A percentile compares a stretch with the other conserved stretches of the same genome.
Evolutionary conservation across 139 green algal species (phyloP).

Genomic region (Zygnema cylindricum): DNA sequence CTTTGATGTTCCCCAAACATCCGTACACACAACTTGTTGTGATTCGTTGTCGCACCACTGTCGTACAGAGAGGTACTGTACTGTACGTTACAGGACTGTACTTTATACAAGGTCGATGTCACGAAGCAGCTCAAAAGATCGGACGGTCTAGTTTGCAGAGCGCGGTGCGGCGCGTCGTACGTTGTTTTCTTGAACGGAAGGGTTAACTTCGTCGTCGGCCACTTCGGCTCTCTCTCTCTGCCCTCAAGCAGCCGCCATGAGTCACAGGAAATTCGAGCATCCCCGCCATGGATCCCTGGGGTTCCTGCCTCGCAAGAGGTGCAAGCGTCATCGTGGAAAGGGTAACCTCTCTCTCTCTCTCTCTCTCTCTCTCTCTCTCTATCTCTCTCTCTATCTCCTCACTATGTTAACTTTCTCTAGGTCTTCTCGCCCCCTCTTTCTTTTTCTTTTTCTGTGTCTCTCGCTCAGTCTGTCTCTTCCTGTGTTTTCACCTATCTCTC

Average conservation of each 20-base stretch:
- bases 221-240: neutral
- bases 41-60: no score
- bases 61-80: no score
- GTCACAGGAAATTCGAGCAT: slow-evolving; percentile 95
- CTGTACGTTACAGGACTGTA: neutral
- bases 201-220: neutral
- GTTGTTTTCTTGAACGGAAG: neutral
- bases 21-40: no score
- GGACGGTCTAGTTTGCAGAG: no score
- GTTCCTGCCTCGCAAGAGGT: slow-evolving; percentile 99
- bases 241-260: slow-evolving; percentile 72
- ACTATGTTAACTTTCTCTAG: no score
- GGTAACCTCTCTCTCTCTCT: slow-evolving; percentile 56
- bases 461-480: no score
- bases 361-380: neutral
- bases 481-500: no score
- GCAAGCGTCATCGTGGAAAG: slow-evolving; percentile 88
- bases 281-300: slow-evolving; percentile 93
- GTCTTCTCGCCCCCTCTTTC: no score
- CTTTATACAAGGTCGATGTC: neutral
- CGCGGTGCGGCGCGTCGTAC: neutral
- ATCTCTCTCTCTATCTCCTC: no score
- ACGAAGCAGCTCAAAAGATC: neutral
- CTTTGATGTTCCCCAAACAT: no score
- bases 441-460: no score